Percentiles rank a stretch among this genome's conserved stretches.
Conservation (phyloP, 257 asterid genomes). For the Capsicum rhomboideum region DNA sequence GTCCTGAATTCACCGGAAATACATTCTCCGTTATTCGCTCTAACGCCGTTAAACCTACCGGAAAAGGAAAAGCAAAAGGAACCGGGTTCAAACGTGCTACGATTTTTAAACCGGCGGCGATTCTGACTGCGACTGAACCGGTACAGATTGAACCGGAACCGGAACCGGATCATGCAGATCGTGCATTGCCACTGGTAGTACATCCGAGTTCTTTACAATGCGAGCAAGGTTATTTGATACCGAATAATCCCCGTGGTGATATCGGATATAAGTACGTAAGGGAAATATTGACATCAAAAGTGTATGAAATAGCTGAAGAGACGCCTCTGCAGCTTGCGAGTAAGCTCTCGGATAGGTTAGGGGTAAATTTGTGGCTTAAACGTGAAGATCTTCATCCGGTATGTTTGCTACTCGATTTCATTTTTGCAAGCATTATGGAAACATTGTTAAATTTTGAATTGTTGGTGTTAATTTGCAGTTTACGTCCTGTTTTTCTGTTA, state of each 20-base stretch:
- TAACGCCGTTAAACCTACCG: neutral
- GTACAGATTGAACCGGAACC: neutral
- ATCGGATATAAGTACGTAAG: slow-evolving; percentile 56
- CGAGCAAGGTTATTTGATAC: slow-evolving; percentile 52
- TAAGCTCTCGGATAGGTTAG: slow-evolving; percentile 63
- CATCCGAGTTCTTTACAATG: neutral
- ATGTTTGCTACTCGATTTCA: neutral
- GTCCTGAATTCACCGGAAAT: neutral
- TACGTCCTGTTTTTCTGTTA: too few relatives aligned
- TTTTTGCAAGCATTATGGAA: neutral
- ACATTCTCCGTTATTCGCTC: neutral
- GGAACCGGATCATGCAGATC: too few relatives aligned
- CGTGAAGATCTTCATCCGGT: slow-evolving; percentile 91
- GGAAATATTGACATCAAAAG: slow-evolving; percentile 68
- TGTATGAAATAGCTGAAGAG: slow-evolving; percentile 80
- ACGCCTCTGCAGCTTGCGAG: slow-evolving; percentile 76
- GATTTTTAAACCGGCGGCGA: neutral
- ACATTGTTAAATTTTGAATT: neutral
- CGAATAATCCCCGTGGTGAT: slow-evolving; percentile 16
- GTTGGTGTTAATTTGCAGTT: neutral
- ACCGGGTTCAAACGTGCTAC: neutral
- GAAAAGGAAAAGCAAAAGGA: neutral
- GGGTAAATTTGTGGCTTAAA: slow-evolving; percentile 76
- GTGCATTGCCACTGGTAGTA: neutral
- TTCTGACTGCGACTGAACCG: neutral